phyloP scores from a whole-genome alignment of 2,329 filamentous ascomycete genomes.

The Spiromastix sp. region DNA sequence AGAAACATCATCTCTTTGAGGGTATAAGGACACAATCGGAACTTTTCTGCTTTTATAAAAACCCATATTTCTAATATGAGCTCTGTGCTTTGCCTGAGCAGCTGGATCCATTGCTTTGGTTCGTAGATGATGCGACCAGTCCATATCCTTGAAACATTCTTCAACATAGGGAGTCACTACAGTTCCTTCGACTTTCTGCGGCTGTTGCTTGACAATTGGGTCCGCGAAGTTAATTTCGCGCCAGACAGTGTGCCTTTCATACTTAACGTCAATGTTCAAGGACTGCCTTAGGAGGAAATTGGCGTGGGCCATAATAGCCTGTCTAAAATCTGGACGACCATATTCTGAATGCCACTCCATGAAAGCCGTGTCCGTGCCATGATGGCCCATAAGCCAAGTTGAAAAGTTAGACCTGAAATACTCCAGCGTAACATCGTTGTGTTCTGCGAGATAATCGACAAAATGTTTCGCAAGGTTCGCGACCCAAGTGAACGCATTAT shows the following conservation, averaged over 20 bases:
- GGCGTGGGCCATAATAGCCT: conserved; percentile 48
- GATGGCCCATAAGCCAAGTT: conserved; percentile 42
- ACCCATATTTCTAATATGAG: conserved; percentile 5
- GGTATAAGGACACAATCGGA: conserved; percentile 4
- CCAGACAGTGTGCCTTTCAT: conserved; percentile 42
- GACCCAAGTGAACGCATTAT: conserved; percentile 58
- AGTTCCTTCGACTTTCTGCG: conserved; percentile 32
- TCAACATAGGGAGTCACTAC: conserved; percentile 62
- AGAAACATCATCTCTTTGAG: conserved; percentile 5
- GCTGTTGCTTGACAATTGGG: conserved; percentile 21
- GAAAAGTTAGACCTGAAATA: conserved; percentile 51
- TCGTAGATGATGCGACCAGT: conserved; percentile 39
- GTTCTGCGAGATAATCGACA: conserved; percentile 49
- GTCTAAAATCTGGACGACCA: conserved; percentile 50
- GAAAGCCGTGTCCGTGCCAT: conserved; percentile 37
- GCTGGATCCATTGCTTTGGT: conserved; percentile 32
- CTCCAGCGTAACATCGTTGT: conserved; percentile 36
- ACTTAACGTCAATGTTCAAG: conserved; percentile 35
- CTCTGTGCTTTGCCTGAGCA: conserved; percentile 14
- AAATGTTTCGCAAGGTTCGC: conserved; percentile 61
- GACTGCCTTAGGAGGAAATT: conserved; percentile 58
- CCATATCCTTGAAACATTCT: conserved; percentile 51
- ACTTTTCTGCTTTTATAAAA: conserved; percentile 5
- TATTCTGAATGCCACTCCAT: conserved; percentile 44
- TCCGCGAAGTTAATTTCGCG: conserved; percentile 33